Percentiles rank a stretch among this genome's conserved stretches.
phyloP scores from a whole-genome alignment of 2,329 filamentous ascomycete species.

The Microcera coccophila region DNA sequence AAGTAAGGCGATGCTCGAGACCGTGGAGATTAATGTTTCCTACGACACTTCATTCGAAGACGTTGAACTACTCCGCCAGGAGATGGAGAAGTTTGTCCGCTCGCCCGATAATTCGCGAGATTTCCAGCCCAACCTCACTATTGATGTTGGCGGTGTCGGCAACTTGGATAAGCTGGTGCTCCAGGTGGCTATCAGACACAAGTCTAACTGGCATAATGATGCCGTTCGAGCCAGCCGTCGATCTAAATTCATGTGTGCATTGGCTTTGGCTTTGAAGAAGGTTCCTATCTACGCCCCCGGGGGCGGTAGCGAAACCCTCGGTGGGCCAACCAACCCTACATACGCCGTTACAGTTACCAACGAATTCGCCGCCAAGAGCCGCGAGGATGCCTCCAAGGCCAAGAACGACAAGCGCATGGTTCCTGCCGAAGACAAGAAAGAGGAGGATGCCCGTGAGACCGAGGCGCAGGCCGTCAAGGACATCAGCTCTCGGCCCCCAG shows the following conservation, averaged over 20 bases:
- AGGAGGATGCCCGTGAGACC: slow-evolving; percentile 25
- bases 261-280: slow-evolving; percentile 79
- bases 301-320: slow-evolving; percentile 60
- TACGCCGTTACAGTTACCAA: slow-evolving; percentile 78
- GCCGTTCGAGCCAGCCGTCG: slow-evolving; percentile 73
- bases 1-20: slow-evolving; percentile 87
- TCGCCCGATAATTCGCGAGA: slow-evolving; percentile 83
- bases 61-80: slow-evolving; percentile 75
- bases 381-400: slow-evolving; percentile 54
- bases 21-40: slow-evolving; percentile 71
- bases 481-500: slow-evolving; percentile 39
- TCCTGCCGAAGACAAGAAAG: slow-evolving; percentile 39
- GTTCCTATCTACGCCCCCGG: slow-evolving; percentile 82
- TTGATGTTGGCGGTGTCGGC: slow-evolving; percentile 74
- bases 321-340: slow-evolving; percentile 68
- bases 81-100: slow-evolving; percentile 82
- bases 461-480: slow-evolving; percentile 45
- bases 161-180: slow-evolving; percentile 86
- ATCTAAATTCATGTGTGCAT: slow-evolving; percentile 95
- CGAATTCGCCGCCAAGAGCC: slow-evolving; percentile 59
- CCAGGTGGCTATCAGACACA: slow-evolving; percentile 81
- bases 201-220: slow-evolving; percentile 90
- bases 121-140: slow-evolving; percentile 78
- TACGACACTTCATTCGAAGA: slow-evolving; percentile 90
- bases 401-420: slow-evolving; percentile 66